A percentile compares a stretch with the other conserved stretches of the same genome.
These are phyloP conservation scores for Dipodascus geniculatus DNA, from an alignment of 805 yeast genomes.

Conservation along the genomic window DNA sequence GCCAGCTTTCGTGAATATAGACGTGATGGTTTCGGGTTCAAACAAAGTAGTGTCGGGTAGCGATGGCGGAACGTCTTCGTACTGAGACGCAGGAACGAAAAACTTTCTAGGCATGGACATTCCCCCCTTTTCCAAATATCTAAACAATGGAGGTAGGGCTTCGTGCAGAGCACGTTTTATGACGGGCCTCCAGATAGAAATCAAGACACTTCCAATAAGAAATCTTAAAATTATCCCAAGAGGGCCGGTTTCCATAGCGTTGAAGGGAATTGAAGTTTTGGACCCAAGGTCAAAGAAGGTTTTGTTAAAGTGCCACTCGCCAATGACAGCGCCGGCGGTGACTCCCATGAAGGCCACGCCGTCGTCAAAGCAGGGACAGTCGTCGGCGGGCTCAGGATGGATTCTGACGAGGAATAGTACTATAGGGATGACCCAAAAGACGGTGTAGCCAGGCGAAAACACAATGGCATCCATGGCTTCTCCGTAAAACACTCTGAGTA, in stretches of 20 bases:
- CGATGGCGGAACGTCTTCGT: constrained; percentile 24
- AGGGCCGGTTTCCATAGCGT: constrained; percentile 9
- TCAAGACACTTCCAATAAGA: constrained; percentile 46
- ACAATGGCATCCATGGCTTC: constrained; percentile 34
- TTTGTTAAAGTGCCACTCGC: constrained; percentile 38
- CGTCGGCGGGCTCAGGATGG: constrained; percentile 80
- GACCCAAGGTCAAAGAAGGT: not conserved
- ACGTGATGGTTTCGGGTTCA: constrained; percentile 22
- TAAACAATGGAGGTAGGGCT: constrained; percentile 49
- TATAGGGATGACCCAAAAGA: constrained; percentile 18
- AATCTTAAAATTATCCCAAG: constrained; percentile 36
- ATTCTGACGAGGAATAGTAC: constrained; percentile 41
- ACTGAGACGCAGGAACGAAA: constrained; percentile 28
- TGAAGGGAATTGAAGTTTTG: constrained; percentile 12
- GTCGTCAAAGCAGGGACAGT: constrained; percentile 94
- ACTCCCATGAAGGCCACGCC: constrained; percentile 90
- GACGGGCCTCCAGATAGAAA: constrained; percentile 61
- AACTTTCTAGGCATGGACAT: constrained; percentile 29
- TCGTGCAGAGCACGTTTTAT: constrained; percentile 57
- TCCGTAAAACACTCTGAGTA: constrained; percentile 34
- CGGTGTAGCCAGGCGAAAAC: constrained; percentile 3
- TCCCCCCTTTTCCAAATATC: constrained; percentile 26
- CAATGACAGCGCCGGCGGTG: constrained; percentile 59
- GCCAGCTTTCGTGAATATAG: constrained; percentile 19
- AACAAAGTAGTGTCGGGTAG: constrained; percentile 25